Base-by-base conservation (phyloP, 192 early-diverging fungal species). In the Podila verticillata region DNA sequence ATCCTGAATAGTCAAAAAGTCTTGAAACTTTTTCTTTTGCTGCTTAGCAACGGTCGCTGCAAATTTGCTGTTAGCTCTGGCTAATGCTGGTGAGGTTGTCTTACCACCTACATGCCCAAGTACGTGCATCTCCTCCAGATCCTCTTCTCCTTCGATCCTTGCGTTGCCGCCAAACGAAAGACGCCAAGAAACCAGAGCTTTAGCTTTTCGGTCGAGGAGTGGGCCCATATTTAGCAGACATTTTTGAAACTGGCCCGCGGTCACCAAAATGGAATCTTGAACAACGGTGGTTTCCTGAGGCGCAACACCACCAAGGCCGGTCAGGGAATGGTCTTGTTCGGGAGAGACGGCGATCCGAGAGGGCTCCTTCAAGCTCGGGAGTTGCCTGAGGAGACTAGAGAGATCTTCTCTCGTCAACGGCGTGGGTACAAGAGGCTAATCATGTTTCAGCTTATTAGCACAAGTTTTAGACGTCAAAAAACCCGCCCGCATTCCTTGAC, bases 1-100 rank as follows among this genome's bases (percentile, higher is more conserved):
- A 31, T 80, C 77, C 48, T 72, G 69, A n/a, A 80, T 60, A 0
- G 68, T 72, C 57, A 80, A 64, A 68, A 80, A 80, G 44, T 80
- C 77, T 29, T 72, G 77, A 35, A 68, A 56, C 34, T 65, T 68
- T 51, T 72, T 80, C 49, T 68, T 72, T 3, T 54, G 51, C 10
- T 54, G 51, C 24, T 54, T 54, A 4, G 51, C 22, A 12, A 54
- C 10, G 4, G 20, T 9, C 6, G 24, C 51, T 24, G 2, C 0
- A 26, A 54, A 4, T 26, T 54, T 54, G 15, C 17, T 51, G n/a
- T 54, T n/a, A 17, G 51, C 51, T 54, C 51, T 54, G 5, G 51
- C 51, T 4, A 54, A 26, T 54, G 51, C 9, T 17, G 22, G 8
- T 19, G 10, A 54, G 24, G 22, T 9, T 24, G 0, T 7, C 51